A percentile compares a stretch with the other conserved stretches of the same genome.
Conservation (phyloP, 495 filamentous ascomycete species). For the Neurospora tetrasperma region DNA sequence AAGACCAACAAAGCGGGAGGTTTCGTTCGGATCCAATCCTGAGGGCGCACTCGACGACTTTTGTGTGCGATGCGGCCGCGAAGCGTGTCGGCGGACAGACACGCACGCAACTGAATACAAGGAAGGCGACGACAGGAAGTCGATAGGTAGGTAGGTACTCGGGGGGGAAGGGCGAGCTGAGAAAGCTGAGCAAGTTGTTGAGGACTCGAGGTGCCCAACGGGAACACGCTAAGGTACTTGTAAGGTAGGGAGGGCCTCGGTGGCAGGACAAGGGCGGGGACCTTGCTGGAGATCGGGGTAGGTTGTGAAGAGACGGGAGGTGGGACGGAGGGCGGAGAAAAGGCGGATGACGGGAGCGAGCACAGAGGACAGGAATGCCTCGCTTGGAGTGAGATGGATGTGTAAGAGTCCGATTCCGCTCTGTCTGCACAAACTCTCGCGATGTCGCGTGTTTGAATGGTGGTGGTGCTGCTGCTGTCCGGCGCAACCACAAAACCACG, state of each 20-base stretch:
- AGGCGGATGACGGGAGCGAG: background rate
- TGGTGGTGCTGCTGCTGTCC: constrained; percentile 2
- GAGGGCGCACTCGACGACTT: constrained; percentile 4
- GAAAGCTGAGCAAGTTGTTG: background rate
- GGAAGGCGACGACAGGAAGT: background rate
- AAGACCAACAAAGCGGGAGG: background rate
- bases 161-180: background rate
- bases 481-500: constrained; percentile 8
- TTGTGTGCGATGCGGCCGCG: constrained; percentile 2
- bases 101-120: constrained; percentile 1
- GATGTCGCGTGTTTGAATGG: constrained; percentile 4
- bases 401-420: background rate
- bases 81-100: constrained; percentile 6
- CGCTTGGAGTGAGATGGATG: background rate
- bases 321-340: background rate
- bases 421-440: background rate
- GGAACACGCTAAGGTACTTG: background rate
- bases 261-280: background rate
- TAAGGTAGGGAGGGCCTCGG: background rate
- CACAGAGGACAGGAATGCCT: background rate
- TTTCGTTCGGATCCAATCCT: constrained; percentile 7
- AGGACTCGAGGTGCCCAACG: background rate
- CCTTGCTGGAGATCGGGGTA: background rate
- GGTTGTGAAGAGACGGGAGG: background rate
- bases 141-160: background rate